Conservation (phyloP, 2,329 filamentous ascomycete species). For the Chaetomiaceae sp. region DNA sequence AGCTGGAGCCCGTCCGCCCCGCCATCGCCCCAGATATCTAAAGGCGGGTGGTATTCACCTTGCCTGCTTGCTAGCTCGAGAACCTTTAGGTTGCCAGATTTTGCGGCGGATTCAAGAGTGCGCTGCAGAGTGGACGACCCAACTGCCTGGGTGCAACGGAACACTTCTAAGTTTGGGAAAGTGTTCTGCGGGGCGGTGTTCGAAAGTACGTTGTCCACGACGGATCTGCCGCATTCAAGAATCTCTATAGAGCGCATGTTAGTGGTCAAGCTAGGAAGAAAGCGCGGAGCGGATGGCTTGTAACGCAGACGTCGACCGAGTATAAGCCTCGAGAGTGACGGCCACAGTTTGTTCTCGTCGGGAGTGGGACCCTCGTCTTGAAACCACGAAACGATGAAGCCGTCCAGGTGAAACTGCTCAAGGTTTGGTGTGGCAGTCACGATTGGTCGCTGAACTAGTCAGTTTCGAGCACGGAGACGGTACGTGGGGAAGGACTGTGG, state of each 20-base stretch:
- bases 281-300: background rate
- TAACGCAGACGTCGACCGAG: conserved; percentile 8
- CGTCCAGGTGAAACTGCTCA: conserved; percentile 17
- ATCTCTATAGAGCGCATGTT: conserved; percentile 15
- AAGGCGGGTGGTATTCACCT: no score
- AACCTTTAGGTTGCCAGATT: conserved; percentile 14
- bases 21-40: no score
- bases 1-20: no score
- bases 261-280: conserved; percentile 10
- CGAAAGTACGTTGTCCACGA: no score
- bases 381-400: background rate
- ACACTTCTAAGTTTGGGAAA: conserved; percentile 21
- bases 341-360: conserved; percentile 8
- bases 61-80: conserved; percentile 26
- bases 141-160: conserved; percentile 16
- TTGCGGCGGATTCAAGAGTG: conserved; percentile 10
- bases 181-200: background rate
- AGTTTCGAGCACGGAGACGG: background rate
- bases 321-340: conserved; percentile 8
- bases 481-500: no score
- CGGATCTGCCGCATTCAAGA: background rate
- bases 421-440: conserved; percentile 17
- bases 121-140: background rate
- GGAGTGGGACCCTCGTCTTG: background rate
- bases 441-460: conserved; percentile 5